phyloP scores from a whole-genome alignment of 2,329 filamentous ascomycete genomes.

The Botrytis pseudocinerea region DNA sequence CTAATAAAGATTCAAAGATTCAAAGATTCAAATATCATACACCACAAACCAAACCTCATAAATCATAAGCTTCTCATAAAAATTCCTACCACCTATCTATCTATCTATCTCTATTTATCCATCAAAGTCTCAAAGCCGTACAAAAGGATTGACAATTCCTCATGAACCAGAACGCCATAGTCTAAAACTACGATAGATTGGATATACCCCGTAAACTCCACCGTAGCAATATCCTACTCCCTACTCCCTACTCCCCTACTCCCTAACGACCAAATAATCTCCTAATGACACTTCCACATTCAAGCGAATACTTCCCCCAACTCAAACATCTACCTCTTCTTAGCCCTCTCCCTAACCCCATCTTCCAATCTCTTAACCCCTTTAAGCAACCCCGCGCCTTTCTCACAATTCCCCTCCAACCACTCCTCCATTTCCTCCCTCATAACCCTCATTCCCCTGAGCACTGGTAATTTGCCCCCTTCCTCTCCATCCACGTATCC shows the following conservation, averaged over 20 bases:
- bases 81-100: background rate
- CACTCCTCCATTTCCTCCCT: conserved; percentile 82
- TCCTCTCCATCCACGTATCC: conserved; percentile 66
- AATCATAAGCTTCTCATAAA: background rate
- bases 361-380: conserved; percentile 63
- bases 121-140: background rate
- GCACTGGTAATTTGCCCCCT: conserved; percentile 67
- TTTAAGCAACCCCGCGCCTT: conserved; percentile 71
- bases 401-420: conserved; percentile 79
- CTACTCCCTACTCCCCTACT: background rate
- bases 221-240: too few species aligned
- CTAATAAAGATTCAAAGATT: too few species aligned
- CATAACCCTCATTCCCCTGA: conserved; percentile 66
- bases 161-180: background rate
- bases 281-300: background rate
- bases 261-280: background rate
- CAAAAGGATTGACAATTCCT: background rate
- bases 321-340: background rate
- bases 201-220: background rate
- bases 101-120: background rate
- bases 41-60: too few species aligned
- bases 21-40: too few species aligned
- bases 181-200: background rate
- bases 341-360: conserved; percentile 31
- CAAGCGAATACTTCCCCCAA: background rate